Evolutionary conservation across 2,329 filamentous ascomycete species (phyloP), one percentile per base, ranked within the genome.

Genomic region (Paraconiothyrium brasiliense): DNA sequence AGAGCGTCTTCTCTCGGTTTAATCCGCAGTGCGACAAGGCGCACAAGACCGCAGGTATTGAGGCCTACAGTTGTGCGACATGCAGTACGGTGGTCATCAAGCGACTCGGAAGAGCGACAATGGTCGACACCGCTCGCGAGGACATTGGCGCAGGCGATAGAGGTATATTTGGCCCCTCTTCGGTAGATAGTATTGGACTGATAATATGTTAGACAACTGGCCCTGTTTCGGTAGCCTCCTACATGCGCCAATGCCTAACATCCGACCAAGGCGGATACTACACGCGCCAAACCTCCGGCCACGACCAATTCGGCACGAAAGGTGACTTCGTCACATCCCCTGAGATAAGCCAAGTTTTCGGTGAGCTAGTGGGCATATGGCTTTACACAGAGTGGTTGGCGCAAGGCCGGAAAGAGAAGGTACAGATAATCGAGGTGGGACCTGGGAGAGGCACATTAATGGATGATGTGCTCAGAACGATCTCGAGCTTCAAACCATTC

Each of bases 211-310:
- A 92, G 89, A 88, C 90, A 44, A 98, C 95, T 11, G 95, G 95
- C 0, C 94, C 95, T 4, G 89, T 98, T 32, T 92, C 95, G 0
- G 87, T 99, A 63, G 94, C 95, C 5, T 90, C 93, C 56, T 99
- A 94, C 79, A 99, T 99, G 95, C 94, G 95, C 76, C 97, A 98
- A 90, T 97, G 94, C 78, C 87, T 99, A 66, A 99, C 95, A 0
- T 92, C 92, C 11, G 92, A 95, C 63, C 82, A 93, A 43, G 93
- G 93, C 61, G 95, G 95, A 57, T 99, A 99, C 82, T 99, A 99
- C 80, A 98, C 93, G 5, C 87, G 89, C 27, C 85, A 90, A 47
- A 85, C 85, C 57, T 81, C 87, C 62, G 89, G 86, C 22, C 87
- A 89, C 50, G 94, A 97, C 74, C 94, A 94, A 66, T 99, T 99